Percentiles rank a stretch among this genome's conserved stretches.
Conservation (phyloP, 163 green algal genomes). For the Scenedesmus sp. region DNA sequence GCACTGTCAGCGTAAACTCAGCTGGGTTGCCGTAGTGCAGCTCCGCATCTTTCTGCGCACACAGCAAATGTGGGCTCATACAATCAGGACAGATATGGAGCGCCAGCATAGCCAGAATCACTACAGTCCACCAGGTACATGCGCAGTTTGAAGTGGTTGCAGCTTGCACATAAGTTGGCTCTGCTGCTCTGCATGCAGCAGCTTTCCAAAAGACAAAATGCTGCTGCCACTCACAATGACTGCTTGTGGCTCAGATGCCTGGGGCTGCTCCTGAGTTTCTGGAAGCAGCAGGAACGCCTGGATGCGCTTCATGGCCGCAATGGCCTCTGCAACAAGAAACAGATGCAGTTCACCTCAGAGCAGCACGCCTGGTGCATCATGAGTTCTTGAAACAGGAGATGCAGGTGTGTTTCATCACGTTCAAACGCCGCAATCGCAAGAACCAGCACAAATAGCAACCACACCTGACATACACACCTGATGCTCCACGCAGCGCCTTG, state of each 20-base stretch:
- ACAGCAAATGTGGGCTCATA: neutral
- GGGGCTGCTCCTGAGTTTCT: constrained; percentile 52
- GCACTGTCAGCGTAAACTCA: constrained; percentile 64
- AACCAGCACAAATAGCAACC: neutral
- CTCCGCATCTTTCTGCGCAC: constrained; percentile 56
- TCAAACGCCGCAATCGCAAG: too few species aligned
- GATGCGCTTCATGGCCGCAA: constrained; percentile 62
- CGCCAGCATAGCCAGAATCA: neutral
- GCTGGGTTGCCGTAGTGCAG: constrained; percentile 58
- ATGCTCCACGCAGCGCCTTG: constrained; percentile 69
- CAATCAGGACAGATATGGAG: neutral
- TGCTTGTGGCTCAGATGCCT: constrained; percentile 52
- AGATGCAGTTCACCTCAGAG: neutral
- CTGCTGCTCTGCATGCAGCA: neutral
- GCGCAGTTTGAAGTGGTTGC: neutral
- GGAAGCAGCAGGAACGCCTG: constrained; percentile 67
- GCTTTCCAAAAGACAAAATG: neutral
- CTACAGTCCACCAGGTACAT: neutral
- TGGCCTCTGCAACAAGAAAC: constrained; percentile 54
- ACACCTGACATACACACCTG: constrained; percentile 49
- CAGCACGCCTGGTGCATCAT: too few species aligned
- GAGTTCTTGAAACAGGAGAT: too few species aligned
- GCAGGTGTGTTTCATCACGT: neutral
- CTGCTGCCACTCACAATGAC: constrained; percentile 52
- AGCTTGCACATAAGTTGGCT: neutral